These are phyloP conservation scores for Fomitopsis pulvina DNA, from an alignment of 768 basidiomycete genomes.

Conservation along the genomic window DNA sequence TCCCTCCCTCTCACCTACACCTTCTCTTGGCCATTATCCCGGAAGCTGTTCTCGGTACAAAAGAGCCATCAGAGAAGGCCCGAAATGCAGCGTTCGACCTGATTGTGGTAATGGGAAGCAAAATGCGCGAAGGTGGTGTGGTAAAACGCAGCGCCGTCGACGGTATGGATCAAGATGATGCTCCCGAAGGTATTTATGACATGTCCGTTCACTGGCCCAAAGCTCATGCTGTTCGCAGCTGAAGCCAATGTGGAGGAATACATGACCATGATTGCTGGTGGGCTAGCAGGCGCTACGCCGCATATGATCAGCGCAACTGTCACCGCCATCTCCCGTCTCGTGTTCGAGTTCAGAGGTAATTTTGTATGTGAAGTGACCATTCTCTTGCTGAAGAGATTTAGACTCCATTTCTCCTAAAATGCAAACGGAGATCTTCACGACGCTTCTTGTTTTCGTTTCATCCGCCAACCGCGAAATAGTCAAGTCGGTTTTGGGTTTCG, in stretches of 20 bases:
- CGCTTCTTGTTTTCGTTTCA: conserved; percentile 83
- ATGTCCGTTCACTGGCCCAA: not conserved
- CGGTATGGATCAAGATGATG: conserved; percentile 73
- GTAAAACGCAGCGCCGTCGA: conserved; percentile 73
- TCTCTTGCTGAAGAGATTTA: conserved; percentile 20
- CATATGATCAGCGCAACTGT: conserved; percentile 99
- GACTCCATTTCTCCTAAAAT: conserved; percentile 65
- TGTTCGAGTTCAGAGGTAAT: conserved; percentile 94
- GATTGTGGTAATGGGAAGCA: conserved; percentile 84
- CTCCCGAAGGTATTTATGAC: conserved; percentile 33
- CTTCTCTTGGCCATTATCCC: conserved; percentile 86
- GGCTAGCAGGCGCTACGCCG: conserved; percentile 85
- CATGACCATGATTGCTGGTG: conserved; percentile 94
- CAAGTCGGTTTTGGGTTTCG: conserved; percentile 90
- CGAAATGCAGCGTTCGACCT: conserved; percentile 86
- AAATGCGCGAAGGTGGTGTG: conserved; percentile 83
- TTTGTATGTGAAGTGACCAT: not conserved
- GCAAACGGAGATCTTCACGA: conserved; percentile 79
- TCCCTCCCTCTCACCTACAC: conserved; percentile 71
- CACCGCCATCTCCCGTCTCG: conserved; percentile 85
- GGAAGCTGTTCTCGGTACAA: conserved; percentile 91
- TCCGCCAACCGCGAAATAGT: conserved; percentile 97
- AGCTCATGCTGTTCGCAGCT: conserved; percentile 28
- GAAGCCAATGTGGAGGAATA: conserved; percentile 83
- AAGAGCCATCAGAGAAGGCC: conserved; percentile 93